Conservation (phyloP, 768 basidiomycete genomes). For the Lactarius sp. region DNA sequence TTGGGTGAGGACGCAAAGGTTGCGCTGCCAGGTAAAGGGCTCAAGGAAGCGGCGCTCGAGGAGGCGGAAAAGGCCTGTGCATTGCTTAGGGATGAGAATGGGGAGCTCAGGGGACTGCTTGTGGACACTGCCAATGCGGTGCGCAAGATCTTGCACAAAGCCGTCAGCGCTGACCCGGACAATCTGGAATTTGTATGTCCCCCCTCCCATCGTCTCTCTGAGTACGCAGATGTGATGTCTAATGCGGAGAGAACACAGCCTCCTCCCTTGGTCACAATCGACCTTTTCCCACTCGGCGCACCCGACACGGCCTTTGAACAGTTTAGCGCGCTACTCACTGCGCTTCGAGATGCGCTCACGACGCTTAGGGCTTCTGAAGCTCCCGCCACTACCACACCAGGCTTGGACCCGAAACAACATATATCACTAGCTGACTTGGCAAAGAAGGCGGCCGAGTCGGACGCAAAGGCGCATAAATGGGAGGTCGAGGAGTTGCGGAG, state of each 20-base stretch:
- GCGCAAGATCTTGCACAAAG: no score
- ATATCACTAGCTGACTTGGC: neutral
- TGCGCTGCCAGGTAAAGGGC: conserved; percentile 37
- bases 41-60: conserved; percentile 63
- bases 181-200: no score
- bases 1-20: conserved; percentile 33
- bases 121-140: conserved; percentile 58
- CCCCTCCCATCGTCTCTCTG: neutral
- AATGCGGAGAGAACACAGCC: no score
- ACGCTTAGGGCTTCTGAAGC: no score
- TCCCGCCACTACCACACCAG: no score
- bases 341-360: conserved; percentile 17
- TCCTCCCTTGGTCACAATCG: no score
- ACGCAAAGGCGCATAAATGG: conserved; percentile 22
- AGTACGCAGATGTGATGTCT: no score
- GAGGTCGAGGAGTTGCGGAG: no score
- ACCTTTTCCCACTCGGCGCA: no score
- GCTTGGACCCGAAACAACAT: no score
- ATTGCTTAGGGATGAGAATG: conserved; percentile 60
- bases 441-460: conserved; percentile 22
- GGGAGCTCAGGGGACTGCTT: conserved; percentile 52
- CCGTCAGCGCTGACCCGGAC: no score
- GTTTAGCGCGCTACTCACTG: conserved; percentile 28
- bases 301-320: conserved; percentile 14
- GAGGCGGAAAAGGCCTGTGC: conserved; percentile 65